Base-by-base conservation (phyloP, 2,329 filamentous ascomycete species). In the Pestalotiopsis fici region DNA sequence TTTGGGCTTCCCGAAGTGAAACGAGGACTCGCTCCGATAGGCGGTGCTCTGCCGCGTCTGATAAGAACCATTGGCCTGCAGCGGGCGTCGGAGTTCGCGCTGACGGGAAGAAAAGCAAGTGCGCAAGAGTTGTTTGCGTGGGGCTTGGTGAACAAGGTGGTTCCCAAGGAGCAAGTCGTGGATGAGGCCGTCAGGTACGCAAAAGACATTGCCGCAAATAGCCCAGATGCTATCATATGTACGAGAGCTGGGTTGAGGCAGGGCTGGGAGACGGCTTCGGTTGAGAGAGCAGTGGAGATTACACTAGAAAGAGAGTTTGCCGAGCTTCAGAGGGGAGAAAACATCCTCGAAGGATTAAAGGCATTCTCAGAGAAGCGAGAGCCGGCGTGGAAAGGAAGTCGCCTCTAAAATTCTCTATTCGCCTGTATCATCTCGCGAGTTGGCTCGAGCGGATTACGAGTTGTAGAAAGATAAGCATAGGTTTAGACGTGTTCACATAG, bases 181-280 rank as follows among this genome's bases (percentile, higher is more conserved):
- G 87, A 90, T 65, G 96, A 97, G 80, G 93, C 94, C 1, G 85
- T 91, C 43, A 91, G 95, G 79, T 86, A 96, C 28, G 94, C 89
- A 50, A 92, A 95, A 73, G 86, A 70, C 31, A 73, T 74, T 54
- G 72, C 71, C 56, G 68, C 66, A 65, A 74, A 74, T 50, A 74
- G 72, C 64, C 72, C 72, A 6, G 73, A 74, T 31, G 71, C 73
- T 7, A 74, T 74, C 59, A 71, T 74, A 50, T 74, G 72, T 68
- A 73, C 73, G 13, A 70, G 73, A 37, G 73, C 73, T 18, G 73
- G 71, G 3, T 60, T 74, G 15, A 65, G 73, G 28, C 72, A 74
- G 55, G 71, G 71, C 15, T 74, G 72, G 73, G 72, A 75, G 70
- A 74, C 71, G 59, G 72, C 71, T n/a, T 73, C 71, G 56, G 73